A percentile compares a stretch with the other conserved stretches of the same genome.
phyloP scores from a whole-genome alignment of 495 filamentous ascomycete species.

The Talaromyces wortmannii region DNA sequence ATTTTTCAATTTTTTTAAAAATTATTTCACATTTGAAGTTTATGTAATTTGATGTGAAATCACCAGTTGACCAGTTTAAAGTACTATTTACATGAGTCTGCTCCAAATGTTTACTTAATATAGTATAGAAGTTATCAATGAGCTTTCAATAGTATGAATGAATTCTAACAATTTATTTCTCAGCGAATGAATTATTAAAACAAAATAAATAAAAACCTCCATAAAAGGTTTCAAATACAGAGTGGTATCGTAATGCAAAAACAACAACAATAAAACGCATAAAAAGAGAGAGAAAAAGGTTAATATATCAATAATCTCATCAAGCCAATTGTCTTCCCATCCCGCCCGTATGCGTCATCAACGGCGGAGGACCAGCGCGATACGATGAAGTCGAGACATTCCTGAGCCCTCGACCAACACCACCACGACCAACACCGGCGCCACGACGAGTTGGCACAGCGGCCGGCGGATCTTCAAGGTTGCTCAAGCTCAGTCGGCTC shows the following conservation, averaged over 20 bases:
- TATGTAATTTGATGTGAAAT: no score
- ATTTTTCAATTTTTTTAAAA: neutral
- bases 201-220: neutral
- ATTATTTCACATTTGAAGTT: no score
- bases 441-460: neutral
- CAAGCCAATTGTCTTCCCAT: conserved; percentile 33
- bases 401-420: conserved; percentile 7
- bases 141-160: no score
- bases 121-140: no score
- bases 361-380: conserved; percentile 21
- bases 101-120: no score
- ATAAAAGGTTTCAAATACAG: neutral
- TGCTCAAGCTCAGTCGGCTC: conserved; percentile 11
- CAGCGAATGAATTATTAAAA: neutral
- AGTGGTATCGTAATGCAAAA: neutral
- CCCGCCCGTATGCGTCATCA: conserved; percentile 28
- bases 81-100: no score
- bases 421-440: neutral
- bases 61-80: no score
- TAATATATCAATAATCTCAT: neutral
- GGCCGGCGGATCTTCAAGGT: conserved; percentile 11
- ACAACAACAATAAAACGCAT: neutral
- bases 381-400: conserved; percentile 14
- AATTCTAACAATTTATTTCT: no score
- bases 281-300: neutral